phyloP scores from a whole-genome alignment of 306 rosid genomes.

The Gleditsia sinensis region DNA sequence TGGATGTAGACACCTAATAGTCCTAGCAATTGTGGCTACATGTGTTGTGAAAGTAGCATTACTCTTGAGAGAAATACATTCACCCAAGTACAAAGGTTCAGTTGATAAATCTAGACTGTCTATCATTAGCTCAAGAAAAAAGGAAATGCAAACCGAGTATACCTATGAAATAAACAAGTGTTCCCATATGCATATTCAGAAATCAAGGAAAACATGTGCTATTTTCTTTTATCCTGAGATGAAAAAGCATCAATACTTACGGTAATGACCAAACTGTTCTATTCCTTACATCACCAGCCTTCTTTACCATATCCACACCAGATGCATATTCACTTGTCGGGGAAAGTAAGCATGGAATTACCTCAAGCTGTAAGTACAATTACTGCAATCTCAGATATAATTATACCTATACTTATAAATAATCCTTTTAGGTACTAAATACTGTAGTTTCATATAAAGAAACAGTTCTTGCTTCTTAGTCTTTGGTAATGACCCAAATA shows the following conservation, averaged over 20 bases:
- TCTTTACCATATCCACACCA: slow-evolving; percentile 28
- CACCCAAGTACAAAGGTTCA: neutral
- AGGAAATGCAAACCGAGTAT: neutral
- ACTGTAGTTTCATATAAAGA: slow-evolving; percentile 3
- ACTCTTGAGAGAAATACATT: neutral
- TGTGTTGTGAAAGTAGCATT: neutral
- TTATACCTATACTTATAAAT: slow-evolving; percentile 1
- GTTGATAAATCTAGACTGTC: slow-evolving; percentile 6
- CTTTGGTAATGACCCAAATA: slow-evolving; percentile 4
- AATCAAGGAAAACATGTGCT: slow-evolving; percentile 12
- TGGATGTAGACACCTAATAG: neutral
- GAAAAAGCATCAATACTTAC: slow-evolving; percentile 58
- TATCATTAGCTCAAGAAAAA: neutral
- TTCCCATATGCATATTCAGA: slow-evolving; percentile 19
- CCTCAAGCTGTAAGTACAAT: slow-evolving; percentile 77
- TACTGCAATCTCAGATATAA: slow-evolving; percentile 31
- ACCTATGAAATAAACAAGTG: neutral
- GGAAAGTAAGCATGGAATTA: slow-evolving; percentile 88
- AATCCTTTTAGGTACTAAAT: slow-evolving; percentile 8
- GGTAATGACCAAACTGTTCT: slow-evolving; percentile 89
- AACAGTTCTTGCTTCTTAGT: slow-evolving; percentile 7
- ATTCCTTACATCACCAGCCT: slow-evolving; percentile 55
- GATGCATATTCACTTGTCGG: slow-evolving; percentile 50
- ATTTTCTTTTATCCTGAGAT: neutral
- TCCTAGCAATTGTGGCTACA: neutral